Base-by-base conservation (phyloP, 2,329 filamentous ascomycete genomes). In the Ceratocystis diversiconidia region DNA sequence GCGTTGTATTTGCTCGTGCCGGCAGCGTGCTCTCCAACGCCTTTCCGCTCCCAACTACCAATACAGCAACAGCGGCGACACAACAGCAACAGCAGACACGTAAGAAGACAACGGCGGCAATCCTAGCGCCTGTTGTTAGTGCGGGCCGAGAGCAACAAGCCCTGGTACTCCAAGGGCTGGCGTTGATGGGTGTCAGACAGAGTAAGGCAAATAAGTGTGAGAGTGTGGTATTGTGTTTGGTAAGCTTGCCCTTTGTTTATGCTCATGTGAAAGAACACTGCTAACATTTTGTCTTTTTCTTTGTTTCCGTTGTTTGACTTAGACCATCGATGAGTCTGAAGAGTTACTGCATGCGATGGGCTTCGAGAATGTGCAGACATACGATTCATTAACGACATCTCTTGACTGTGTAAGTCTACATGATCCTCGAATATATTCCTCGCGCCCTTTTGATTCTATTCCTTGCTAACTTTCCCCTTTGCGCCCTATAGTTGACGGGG, bases 171-270 rank as follows among this genome's bases (percentile, higher is more conserved):
- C 90, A 95, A 75, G 90, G 90, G 0, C 75, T 95, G 69, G 87
- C 90, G 15, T 75, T 95, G 68, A 84, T 95, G 76, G 89, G 88
- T 0, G 85, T 94, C 71, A 83, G 88, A 66, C 90, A 94, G 75
- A 88, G 90, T 73, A 92, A 92, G 74, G 83, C 83, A 70, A 84
- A 92, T 72, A 89, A 88, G 68, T 85, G 87, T 63, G 82, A 82
- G 69, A 85, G 85, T 67, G 88, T 87, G 63, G 78, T 95, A 60
- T 75, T 95, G 66, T 90, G 90, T 73, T 92, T 89, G 83, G 90
- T 94, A 76, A 79, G 86, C 79, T 12, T 62, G 5, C 17, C 19
- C 46, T 19, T 22, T 19, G 6, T 48, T 3, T 48, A n/a, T 19
- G 15, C 8, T 3, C 1, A 4, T 48, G 5, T 48, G 36, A 41